Evolutionary conservation across 2,329 filamentous ascomycete species (phyloP), one percentile per base, ranked within the genome.

Genomic region (Aspergillus quadricinctus): DNA sequence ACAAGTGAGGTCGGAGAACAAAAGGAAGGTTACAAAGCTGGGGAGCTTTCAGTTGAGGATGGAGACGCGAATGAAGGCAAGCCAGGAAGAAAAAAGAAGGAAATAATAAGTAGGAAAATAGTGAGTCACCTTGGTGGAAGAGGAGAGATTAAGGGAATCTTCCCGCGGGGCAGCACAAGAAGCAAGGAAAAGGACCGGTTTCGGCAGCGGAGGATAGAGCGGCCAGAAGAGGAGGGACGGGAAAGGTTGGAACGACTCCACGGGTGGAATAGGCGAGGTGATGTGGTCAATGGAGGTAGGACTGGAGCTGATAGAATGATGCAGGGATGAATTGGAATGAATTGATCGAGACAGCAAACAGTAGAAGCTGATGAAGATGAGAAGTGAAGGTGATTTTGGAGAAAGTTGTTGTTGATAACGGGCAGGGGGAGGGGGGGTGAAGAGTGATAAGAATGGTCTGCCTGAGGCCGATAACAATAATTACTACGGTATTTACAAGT

Each of bases 141-240:
- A 49, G 56, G 21, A 46, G 23, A 11, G 21, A 21, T 11, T 4
- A 8, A 43, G 9, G 40, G 57, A 56, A 57, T 52, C 57, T 59
- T 61, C 57, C 60, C 57, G 60, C 53, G 61, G 57, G 50, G 51
- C 48, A 21, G 31, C n/a, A 48, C 21, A 25, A 48, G 52, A 58
- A 56, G 57, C 46, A 61, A 64, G 61, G 62, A 64, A 64, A 64
- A 57, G 51, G 57, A 61, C 63, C 61, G 60, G 61, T 64, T 59
- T 62, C 63, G 60, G 61, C 62, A 61, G 60, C 60, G 63, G 52
- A 55, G 41, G 41, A 55, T 23, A 50, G 53, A 55, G 60, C 31
- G 31, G 29, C 27, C 17, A 29, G 41, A 25, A 35, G n/a, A 25
- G 27, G 28, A 35, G 8, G 27, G 27, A 31, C n/a, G 41, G 43